phyloP scores from a whole-genome alignment of 164 flowering plant species.

The Macadamia tetraphylla region DNA sequence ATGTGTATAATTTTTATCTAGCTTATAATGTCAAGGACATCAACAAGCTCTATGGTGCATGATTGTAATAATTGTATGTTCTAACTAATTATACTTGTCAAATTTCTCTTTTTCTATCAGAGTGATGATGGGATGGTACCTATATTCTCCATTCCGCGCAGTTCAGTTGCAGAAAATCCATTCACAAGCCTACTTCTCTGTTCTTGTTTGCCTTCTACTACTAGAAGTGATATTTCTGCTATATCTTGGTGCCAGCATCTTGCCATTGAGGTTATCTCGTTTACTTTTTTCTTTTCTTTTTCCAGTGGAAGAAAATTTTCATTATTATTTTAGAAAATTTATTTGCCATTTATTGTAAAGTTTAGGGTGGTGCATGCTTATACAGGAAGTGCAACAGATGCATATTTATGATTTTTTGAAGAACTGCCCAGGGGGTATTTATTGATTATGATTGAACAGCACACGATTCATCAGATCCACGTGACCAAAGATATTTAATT shows the following conservation, averaged over 20 bases:
- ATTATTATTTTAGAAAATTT: no score
- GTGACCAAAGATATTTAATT: no score
- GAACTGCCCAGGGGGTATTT: no score
- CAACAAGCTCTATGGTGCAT: not conserved
- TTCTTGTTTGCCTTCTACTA: constrained; percentile 43
- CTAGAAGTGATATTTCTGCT: constrained; percentile 26
- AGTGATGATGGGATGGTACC: constrained; percentile 73
- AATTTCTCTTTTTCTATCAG: constrained; percentile 30
- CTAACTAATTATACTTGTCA: not conserved
- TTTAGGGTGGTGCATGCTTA: no score
- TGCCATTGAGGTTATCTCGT: constrained; percentile 63
- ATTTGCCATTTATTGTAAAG: no score
- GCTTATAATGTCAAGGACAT: not conserved
- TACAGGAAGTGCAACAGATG: no score
- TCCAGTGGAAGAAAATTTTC: no score
- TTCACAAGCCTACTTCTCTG: constrained; percentile 82
- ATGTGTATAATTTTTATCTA: not conserved
- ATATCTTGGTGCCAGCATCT: constrained; percentile 68
- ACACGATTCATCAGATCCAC: no score
- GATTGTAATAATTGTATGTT: not conserved
- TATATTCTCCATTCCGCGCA: constrained; percentile 71
- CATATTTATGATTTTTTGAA: no score
- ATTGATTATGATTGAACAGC: no score
- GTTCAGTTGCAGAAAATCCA: constrained; percentile 79
- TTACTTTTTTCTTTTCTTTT: no score